Evolutionary conservation across 2,329 filamentous ascomycete genomes (phyloP), one percentile per base, ranked within the genome.

Genomic region (Sporothrix schenckii): DNA sequence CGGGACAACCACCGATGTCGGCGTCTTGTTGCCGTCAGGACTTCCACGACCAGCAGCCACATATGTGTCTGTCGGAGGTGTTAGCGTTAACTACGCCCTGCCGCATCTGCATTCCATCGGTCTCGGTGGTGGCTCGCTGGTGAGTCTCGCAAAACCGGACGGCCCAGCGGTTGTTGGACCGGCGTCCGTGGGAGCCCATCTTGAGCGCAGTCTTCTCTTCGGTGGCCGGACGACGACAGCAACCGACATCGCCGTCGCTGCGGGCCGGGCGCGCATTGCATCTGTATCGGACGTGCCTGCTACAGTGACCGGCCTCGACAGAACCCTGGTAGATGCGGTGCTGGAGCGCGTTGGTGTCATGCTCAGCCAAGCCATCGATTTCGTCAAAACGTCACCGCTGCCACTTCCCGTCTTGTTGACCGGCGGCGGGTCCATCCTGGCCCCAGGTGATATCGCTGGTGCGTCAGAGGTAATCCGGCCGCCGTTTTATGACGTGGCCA

Each of bases 41-140:
- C 53, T 56, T 30, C 24, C 53, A 56, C 53, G 53, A 13, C 53
- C 24, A 9, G 53, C 53, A 6, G 27, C 53, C 24, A 30, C 53
- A 30, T 56, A 56, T 56, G 53, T 56, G 53, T 30, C 53, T 4
- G 53, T 56, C 10, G 53, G 53, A 1, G 53, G 53, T 27, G 53
- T 56, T 11, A 56, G 3, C 9, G 53, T 56, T 1, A 56, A 56
- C 53, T 56, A 30, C 16, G 53, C 53, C 14, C 53, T 30, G 24
- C 53, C 24, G 7, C 53, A 56, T 14, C 11, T 56, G 24, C 53
- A 56, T 56, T 56, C 53, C 53, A 56, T 56, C 24, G 53, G 53
- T 6, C 21, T 56, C 3, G 53, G 53, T 11, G 53, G 24, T 4
- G 24, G 53, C 34, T 56, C 53, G 13, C 21, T 56, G 4, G 53